phyloP scores from a whole-genome alignment of 1,139 yeast species.

The Geotrichum citri-aurantii region DNA sequence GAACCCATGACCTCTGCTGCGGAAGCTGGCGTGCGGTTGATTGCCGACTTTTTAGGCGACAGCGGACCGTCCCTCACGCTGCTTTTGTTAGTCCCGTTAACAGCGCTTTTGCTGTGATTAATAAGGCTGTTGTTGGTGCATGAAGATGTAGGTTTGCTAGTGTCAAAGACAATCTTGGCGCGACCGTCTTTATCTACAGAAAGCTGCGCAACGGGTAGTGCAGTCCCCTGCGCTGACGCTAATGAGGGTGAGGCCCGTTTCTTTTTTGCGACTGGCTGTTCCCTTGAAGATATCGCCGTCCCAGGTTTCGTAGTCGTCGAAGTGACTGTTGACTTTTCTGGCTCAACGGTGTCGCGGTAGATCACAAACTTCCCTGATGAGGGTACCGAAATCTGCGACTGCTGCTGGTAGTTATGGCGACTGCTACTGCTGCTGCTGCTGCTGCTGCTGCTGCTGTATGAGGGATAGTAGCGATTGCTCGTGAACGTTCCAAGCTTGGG shows the following conservation, averaged over 20 bases:
- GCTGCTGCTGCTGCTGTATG: not conserved
- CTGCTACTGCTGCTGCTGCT: not conserved
- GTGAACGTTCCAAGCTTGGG: not conserved
- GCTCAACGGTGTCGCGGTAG: not conserved
- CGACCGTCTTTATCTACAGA: not conserved
- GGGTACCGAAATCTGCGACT: not conserved
- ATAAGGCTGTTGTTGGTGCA: not conserved
- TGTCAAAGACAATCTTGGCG: not conserved
- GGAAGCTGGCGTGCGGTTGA: not conserved
- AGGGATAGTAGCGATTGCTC: not conserved
- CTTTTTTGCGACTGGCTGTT: not conserved
- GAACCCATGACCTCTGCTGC: not conserved
- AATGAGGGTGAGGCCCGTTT: not conserved
- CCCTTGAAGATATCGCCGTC: not conserved
- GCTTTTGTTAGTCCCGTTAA: not conserved
- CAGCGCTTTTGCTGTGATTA: not conserved
- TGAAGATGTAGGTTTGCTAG: not conserved
- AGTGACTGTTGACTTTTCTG: not conserved
- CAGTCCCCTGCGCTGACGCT: not conserved
- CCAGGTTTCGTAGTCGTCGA: not conserved
- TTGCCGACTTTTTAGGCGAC: not conserved
- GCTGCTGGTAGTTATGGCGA: not conserved
- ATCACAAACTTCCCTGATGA: not conserved
- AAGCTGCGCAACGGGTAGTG: not conserved
- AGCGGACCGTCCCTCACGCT: not conserved